Conservation (phyloP, 306 rosid genomes). For the Gynostemma pentaphyllum region DNA sequence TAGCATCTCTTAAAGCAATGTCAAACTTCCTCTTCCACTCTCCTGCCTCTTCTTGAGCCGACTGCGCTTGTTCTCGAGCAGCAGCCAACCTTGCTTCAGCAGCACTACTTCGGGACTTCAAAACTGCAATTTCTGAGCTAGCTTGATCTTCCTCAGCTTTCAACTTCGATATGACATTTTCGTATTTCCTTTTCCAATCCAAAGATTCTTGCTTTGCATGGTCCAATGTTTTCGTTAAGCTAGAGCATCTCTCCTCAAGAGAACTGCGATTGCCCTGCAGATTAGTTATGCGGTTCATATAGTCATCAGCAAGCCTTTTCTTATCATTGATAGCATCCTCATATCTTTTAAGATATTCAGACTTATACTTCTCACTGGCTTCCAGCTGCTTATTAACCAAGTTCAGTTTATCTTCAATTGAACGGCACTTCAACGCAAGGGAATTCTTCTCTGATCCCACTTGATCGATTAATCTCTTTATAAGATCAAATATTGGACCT, state of each 20-base stretch:
- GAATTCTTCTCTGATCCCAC: constrained; percentile 72
- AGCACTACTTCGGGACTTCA: constrained; percentile 74
- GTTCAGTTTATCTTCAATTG: constrained; percentile 61
- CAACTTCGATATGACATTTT: constrained; percentile 50
- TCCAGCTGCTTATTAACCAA: constrained; percentile 72
- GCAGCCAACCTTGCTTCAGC: constrained; percentile 94
- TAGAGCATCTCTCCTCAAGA: constrained; percentile 54
- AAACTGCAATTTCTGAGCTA: constrained; percentile 65
- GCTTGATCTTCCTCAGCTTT: constrained; percentile 81
- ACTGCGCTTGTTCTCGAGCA: constrained; percentile 77
- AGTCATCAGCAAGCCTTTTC: constrained; percentile 75
- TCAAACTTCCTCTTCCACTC: constrained; percentile 95
- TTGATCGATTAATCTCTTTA: constrained; percentile 55
- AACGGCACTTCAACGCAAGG: constrained; percentile 48
- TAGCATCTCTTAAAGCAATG: constrained; percentile 70
- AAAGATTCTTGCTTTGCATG: constrained; percentile 61
- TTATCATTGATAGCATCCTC: constrained; percentile 81
- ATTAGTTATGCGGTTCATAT: constrained; percentile 64
- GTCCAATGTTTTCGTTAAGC: constrained; percentile 55
- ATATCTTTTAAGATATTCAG: constrained; percentile 68
- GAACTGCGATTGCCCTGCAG: constrained; percentile 70
- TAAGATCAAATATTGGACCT: constrained; percentile 70
- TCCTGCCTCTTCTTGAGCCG: constrained; percentile 94
- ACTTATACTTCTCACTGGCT: constrained; percentile 62
- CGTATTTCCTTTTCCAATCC: constrained; percentile 84